Percentiles rank a stretch among this genome's conserved stretches.
Evolutionary conservation across 208 protist species (phyloP).

Genomic region (Perkinsela sp.): DNA sequence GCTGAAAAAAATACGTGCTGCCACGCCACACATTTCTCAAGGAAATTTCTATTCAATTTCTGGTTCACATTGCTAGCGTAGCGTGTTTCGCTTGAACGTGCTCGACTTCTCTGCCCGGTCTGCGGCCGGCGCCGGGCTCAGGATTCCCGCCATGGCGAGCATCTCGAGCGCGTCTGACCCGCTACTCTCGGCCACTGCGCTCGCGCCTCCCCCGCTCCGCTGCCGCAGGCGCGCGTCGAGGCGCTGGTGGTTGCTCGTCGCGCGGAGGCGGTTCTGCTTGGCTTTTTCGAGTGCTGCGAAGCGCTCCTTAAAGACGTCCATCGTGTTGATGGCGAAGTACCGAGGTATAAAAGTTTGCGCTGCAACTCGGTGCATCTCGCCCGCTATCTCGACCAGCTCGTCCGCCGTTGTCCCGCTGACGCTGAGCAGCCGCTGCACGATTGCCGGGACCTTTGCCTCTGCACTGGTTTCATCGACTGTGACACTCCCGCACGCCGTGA

Average conservation of each 20-base stretch:
- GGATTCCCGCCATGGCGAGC: not conserved
- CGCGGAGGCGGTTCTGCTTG: not conserved
- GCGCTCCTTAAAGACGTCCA: not conserved
- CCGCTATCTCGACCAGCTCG: not conserved
- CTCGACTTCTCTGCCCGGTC: too few species aligned
- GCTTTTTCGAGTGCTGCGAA: not conserved
- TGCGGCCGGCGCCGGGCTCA: too few species aligned
- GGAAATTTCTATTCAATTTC: too few species aligned
- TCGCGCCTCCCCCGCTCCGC: too few species aligned
- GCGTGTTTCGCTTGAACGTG: too few species aligned
- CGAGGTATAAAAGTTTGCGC: not conserved
- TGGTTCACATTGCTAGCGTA: too few species aligned
- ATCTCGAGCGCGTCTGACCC: not conserved
- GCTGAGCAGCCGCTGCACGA: not conserved
- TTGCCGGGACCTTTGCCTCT: not conserved
- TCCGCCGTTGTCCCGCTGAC: not conserved
- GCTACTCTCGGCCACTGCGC: too few species aligned
- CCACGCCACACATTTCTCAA: too few species aligned
- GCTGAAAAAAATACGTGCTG: too few species aligned
- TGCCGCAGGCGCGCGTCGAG: not conserved
- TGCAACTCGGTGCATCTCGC: not conserved
- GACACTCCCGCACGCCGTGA: not conserved
- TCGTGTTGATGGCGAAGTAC: not conserved
- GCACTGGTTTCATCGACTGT: not conserved
- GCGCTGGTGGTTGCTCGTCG: not conserved